Evolutionary conservation across 805 yeast genomes (phyloP).

Genomic region (Saturnispora zaruensis): DNA sequence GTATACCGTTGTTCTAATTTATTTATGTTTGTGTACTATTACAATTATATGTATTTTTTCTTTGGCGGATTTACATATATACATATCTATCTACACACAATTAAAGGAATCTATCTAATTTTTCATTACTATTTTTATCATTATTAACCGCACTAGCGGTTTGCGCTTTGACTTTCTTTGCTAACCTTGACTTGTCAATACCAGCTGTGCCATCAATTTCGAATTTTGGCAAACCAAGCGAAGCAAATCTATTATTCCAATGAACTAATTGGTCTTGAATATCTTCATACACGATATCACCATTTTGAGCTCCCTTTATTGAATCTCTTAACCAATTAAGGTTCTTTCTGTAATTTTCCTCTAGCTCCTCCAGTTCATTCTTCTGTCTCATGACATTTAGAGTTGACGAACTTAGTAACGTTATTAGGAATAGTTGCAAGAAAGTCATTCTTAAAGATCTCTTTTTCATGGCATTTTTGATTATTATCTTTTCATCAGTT

Average conservation of each 20-base stretch:
- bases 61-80: slow-evolving; percentile 1
- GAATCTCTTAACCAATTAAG: slow-evolving; percentile 28
- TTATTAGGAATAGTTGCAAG: slow-evolving; percentile 26
- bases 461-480: slow-evolving; percentile 19
- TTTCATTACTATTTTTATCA: slow-evolving; percentile 7
- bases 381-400: slow-evolving; percentile 40
- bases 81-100: slow-evolving; percentile 3
- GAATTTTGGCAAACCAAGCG: slow-evolving; percentile 21
- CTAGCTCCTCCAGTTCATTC: slow-evolving; percentile 35
- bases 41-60: neutral
- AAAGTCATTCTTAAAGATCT: slow-evolving; percentile 28
- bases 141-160: neutral
- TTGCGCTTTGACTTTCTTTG: neutral
- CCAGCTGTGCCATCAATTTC: slow-evolving; percentile 16
- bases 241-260: slow-evolving; percentile 34
- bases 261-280: slow-evolving; percentile 33
- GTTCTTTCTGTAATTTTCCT: slow-evolving; percentile 32
- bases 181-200: slow-evolving; percentile 11
- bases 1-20: neutral
- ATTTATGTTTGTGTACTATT: neutral
- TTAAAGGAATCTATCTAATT: slow-evolving; percentile 14
- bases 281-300: slow-evolving; percentile 27
- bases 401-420: slow-evolving; percentile 32
- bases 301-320: slow-evolving; percentile 16
- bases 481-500: slow-evolving; percentile 16